Conservation (phyloP, 2,329 filamentous ascomycete species). For the Phialemoniopsis sp. region DNA sequence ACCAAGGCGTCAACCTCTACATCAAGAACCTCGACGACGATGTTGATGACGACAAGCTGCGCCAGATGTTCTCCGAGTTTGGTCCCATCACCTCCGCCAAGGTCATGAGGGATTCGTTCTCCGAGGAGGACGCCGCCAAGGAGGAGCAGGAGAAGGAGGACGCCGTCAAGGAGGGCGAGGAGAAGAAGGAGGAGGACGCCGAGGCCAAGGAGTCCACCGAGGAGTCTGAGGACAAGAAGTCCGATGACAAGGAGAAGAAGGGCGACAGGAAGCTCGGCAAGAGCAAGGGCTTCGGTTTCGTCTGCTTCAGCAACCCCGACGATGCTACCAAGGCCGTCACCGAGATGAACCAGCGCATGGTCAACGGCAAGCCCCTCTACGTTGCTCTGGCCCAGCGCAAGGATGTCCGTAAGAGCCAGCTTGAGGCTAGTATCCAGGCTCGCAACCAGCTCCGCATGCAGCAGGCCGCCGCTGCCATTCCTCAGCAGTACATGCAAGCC, state of each 20-base stretch:
- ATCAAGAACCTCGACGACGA: slow-evolving; percentile 99
- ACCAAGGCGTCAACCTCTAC: slow-evolving; percentile 98
- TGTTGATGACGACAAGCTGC: slow-evolving; percentile 95
- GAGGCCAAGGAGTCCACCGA: slow-evolving; percentile 44
- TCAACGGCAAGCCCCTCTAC: slow-evolving; percentile 93
- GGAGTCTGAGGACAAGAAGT: slow-evolving; percentile 52
- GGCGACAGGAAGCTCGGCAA: slow-evolving; percentile 75
- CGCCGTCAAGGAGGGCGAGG: slow-evolving; percentile 40
- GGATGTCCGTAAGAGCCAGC: slow-evolving; percentile 98
- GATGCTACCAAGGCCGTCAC: slow-evolving; percentile 98
- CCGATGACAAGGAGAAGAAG: slow-evolving; percentile 59
- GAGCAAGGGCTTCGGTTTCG: slow-evolving; percentile 99
- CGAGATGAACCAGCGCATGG: slow-evolving; percentile 99
- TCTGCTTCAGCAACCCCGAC: slow-evolving; percentile 99
- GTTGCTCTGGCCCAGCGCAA: slow-evolving; percentile 98
- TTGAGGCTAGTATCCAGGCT: slow-evolving; percentile 98
- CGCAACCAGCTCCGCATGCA: slow-evolving; percentile 98
- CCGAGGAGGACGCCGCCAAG: slow-evolving; percentile 53
- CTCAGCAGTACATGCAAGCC: slow-evolving; percentile 81
- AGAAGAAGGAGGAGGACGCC: slow-evolving; percentile 43
- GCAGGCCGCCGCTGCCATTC: slow-evolving; percentile 89
- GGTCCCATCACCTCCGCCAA: slow-evolving; percentile 97
- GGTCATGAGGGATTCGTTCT: slow-evolving; percentile 86
- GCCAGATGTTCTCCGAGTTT: slow-evolving; percentile 85
- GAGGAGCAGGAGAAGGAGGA: slow-evolving; percentile 47